phyloP scores from a whole-genome alignment of 2,329 filamentous ascomycete genomes.

The Nigrospora oryzae region DNA sequence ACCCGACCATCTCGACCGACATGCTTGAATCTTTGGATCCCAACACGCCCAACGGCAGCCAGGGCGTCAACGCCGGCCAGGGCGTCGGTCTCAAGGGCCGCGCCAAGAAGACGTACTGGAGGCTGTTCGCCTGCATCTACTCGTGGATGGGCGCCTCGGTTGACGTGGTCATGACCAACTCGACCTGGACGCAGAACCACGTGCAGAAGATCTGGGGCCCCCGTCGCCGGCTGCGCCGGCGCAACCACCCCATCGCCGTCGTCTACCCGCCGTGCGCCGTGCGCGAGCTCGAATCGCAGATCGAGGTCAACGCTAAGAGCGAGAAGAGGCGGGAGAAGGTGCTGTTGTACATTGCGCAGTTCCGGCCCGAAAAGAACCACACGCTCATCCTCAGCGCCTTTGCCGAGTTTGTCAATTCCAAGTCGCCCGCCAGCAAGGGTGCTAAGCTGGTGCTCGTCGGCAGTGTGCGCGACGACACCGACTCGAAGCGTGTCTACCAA shows the following conservation, averaged over 20 bases:
- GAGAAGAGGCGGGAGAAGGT: slow-evolving; percentile 62
- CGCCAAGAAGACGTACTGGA: slow-evolving; percentile 79
- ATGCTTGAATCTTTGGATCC: slow-evolving; percentile 83
- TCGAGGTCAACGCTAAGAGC: slow-evolving; percentile 61
- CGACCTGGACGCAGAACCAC: slow-evolving; percentile 83
- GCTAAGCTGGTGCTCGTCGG: slow-evolving; percentile 78
- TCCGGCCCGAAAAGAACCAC: slow-evolving; percentile 96
- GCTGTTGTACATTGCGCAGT: slow-evolving; percentile 92
- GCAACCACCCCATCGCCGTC: slow-evolving; percentile 53
- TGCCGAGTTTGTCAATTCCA: slow-evolving; percentile 59
- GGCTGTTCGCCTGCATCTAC: slow-evolving; percentile 74
- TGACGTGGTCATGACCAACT: slow-evolving; percentile 97
- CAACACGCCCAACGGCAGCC: slow-evolving; percentile 43
- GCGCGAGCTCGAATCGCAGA: slow-evolving; percentile 65
- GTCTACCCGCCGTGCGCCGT: slow-evolving; percentile 93
- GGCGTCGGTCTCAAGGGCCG: slow-evolving; percentile 63
- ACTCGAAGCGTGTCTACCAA: slow-evolving; percentile 79
- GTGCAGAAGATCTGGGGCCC: slow-evolving; percentile 73
- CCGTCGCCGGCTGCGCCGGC: slow-evolving; percentile 34
- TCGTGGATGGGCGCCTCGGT: slow-evolving; percentile 73
- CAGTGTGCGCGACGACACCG: slow-evolving; percentile 77
- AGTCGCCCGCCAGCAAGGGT: slow-evolving; percentile 38
- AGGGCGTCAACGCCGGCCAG: slow-evolving; percentile 76
- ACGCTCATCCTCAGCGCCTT: slow-evolving; percentile 79
- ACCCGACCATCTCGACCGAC: slow-evolving; percentile 95